Evolutionary conservation across 805 yeast genomes (phyloP), one percentile per base, ranked within the genome.

Genomic region (Saturnispora kantuleensis): DNA sequence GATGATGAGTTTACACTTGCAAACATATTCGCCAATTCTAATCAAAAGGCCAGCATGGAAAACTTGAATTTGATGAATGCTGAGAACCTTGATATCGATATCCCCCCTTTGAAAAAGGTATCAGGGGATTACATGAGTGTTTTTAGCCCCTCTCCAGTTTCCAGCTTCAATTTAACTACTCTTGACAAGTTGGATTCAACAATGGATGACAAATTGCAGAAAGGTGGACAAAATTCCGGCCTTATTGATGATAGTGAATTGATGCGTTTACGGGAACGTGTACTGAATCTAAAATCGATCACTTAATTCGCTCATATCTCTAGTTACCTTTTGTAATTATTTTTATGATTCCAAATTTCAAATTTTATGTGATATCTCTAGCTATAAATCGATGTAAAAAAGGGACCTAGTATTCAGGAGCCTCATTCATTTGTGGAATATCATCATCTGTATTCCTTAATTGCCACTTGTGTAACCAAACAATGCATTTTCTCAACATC

Each of bases 401-500:
- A 3, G 5, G 10, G 16, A 15, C 17, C 34, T 32, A 39, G 29
- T 44, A 48, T 15, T 29, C 46, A 15, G 51, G 51, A 10, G 48
- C 35, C 30, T 41, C 39, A 21, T 45, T 48, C 52, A 52, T 46
- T 38, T 50, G 31, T 3, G 48, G 51, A 9, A 49, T 41, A 18
- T 40, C 47, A 34, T 57, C 56, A 10, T 47, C 54, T 15, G 43
- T 39, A 28, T 52, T 53, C 29, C 50, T 54, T 15, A 59, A 33
- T 21, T 59, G 58, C 64, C 63, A 62, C 44, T 62, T 63, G 49
- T 58, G 55, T 39, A 56, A 52, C 7, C 59, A 51, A 26, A 61
- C 60, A 21, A 63, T 61, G 13, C 56, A 45, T 41, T 50, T 60
- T 46, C 69, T 63, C 13, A 67, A 39, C 4, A 51, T 51, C 10